phyloP scores from a whole-genome alignment of 352 stramenopile species.

The Phytophthora citrophthora region DNA sequence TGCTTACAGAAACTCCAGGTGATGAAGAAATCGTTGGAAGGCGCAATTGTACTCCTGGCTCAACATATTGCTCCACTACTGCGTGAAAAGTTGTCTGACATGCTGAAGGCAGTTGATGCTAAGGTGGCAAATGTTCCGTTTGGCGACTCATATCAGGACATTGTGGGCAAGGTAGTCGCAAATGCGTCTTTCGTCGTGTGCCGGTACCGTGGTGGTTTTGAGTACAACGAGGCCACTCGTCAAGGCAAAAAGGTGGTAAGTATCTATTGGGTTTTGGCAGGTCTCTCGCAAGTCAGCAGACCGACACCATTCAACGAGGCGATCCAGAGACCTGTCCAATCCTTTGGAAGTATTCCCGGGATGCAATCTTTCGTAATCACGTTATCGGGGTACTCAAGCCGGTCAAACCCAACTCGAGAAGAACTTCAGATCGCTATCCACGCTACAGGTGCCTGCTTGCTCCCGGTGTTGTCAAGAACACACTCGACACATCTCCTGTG shows the following conservation, averaged over 20 bases:
- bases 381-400: conserved; percentile 82
- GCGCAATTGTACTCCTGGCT: conserved; percentile 72
- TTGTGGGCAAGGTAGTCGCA: conserved; percentile 77
- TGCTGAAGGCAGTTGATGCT: conserved; percentile 72
- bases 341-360: conserved; percentile 69
- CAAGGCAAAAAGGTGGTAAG: conserved; percentile 80
- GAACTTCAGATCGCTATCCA: conserved; percentile 87
- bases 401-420: conserved; percentile 76
- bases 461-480: conserved; percentile 80
- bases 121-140: conserved; percentile 84
- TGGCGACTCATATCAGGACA: conserved; percentile 73
- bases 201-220: conserved; percentile 78
- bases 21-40: conserved; percentile 60
- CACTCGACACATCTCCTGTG: conserved; percentile 87
- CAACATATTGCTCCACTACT: conserved; percentile 76
- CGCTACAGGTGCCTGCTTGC: conserved; percentile 81
- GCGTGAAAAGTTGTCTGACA: conserved; percentile 65
- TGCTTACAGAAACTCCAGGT: conserved; percentile 48
- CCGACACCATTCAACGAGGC: conserved; percentile 48
- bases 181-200: conserved; percentile 87
- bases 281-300: conserved; percentile 43
- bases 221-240: conserved; percentile 77
- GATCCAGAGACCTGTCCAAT: conserved; percentile 65
- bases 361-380: conserved; percentile 88
- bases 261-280: conserved; percentile 82